These are phyloP conservation scores for Cytospora chrysosperma DNA, from an alignment of 2,329 filamentous ascomycete species.

Conservation along the genomic window DNA sequence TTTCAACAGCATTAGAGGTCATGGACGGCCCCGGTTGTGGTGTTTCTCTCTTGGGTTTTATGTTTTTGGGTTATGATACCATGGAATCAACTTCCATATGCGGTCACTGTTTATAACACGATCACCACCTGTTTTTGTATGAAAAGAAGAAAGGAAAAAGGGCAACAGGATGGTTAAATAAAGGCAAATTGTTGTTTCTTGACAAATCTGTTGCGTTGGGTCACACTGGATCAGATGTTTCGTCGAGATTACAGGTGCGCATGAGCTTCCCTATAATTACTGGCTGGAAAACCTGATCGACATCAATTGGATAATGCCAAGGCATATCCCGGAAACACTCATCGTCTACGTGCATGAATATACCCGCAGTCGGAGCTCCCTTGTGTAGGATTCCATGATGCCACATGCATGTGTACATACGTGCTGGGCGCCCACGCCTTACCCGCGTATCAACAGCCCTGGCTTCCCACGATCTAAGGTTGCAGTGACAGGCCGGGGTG, in stretches of 20 bases:
- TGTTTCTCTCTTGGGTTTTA: conserved; percentile 3
- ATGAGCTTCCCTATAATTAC: too few relatives aligned
- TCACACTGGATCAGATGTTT: too few relatives aligned
- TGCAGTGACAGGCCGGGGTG: too few relatives aligned
- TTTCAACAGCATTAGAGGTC: conserved; percentile 24
- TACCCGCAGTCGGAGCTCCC: background rate
- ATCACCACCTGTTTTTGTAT: background rate
- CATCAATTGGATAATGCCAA: too few relatives aligned
- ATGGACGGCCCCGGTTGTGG: conserved; percentile 12
- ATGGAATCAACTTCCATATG: conserved; percentile 26
- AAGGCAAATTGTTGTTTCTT: background rate
- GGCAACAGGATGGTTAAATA: background rate
- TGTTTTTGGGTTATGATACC: conserved; percentile 12
- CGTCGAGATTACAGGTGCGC: too few relatives aligned
- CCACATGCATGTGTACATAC: too few relatives aligned
- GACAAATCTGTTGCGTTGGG: background rate
- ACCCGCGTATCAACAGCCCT: too few relatives aligned
- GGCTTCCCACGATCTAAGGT: too few relatives aligned
- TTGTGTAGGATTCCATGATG: too few relatives aligned
- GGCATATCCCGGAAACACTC: too few relatives aligned
- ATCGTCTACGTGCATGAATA: background rate
- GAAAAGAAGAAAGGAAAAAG: background rate
- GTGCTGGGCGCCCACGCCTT: too few relatives aligned
- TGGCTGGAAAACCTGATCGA: too few relatives aligned
- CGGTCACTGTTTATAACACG: background rate